A percentile compares a stretch with the other conserved stretches of the same genome.
These are phyloP conservation scores for Biscutella laevigata DNA, from an alignment of 441 rosid species.

Conservation along the genomic window DNA sequence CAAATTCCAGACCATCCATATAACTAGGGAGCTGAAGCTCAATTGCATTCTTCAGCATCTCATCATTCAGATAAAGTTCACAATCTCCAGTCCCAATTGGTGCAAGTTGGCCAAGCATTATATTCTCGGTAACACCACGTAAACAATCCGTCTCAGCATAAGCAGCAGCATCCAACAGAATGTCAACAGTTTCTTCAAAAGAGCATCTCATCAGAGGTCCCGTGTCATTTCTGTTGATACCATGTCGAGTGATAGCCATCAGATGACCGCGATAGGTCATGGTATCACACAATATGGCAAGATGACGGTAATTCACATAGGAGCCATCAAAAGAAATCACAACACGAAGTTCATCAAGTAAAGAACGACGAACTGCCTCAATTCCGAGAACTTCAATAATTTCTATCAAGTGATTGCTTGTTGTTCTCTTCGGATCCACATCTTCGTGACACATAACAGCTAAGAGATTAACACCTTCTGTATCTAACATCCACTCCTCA, in stretches of 20 bases:
- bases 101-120: constrained; percentile 95
- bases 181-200: constrained; percentile 97
- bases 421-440: constrained; percentile 86
- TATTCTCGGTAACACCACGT: constrained; percentile 94
- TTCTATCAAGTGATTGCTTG: constrained; percentile 96
- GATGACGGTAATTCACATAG: constrained; percentile 88
- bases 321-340: constrained; percentile 98
- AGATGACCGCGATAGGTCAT: constrained; percentile 98
- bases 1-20: constrained; percentile 84
- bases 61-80: constrained; percentile 79
- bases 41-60: constrained; percentile 96
- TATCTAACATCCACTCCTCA: constrained; percentile 98
- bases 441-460: constrained; percentile 96
- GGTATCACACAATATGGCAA: constrained; percentile 93
- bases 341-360: constrained; percentile 88
- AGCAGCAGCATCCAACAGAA: constrained; percentile 94
- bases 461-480: constrained; percentile 95
- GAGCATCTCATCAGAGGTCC: constrained; percentile 99
- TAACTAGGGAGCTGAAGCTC: constrained; percentile 98
- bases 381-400: constrained; percentile 92
- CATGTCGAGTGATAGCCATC: constrained; percentile 99
- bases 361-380: constrained; percentile 88
- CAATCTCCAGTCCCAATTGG: constrained; percentile 96
- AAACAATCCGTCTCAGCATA: constrained; percentile 81
- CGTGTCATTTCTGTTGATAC: constrained; percentile 91